Evolutionary conservation across 352 stramenopile species (phyloP).

Genomic region (Aphanomyces invadans): DNA sequence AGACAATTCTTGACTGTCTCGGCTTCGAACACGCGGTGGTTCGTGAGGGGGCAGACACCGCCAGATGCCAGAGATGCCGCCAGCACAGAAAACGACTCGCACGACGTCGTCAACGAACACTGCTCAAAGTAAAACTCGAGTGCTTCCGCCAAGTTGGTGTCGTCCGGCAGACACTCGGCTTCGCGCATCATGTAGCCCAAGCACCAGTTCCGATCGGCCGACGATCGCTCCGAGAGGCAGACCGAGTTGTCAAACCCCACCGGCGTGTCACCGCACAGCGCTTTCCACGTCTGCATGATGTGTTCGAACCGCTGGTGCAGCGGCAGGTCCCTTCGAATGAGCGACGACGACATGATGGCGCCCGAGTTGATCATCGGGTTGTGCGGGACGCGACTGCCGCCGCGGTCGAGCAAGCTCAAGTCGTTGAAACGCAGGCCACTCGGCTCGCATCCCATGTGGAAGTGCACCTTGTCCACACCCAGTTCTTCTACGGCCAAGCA

Average conservation of each 20-base stretch:
- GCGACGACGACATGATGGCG: conserved; percentile 33
- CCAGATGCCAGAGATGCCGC: conserved; percentile 37
- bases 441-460: conserved; percentile 33
- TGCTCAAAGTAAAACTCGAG: conserved; percentile 37
- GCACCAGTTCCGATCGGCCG: conserved; percentile 35
- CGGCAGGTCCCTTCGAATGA: conserved; percentile 26
- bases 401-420: conserved; percentile 29
- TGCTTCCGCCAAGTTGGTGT: conserved; percentile 28
- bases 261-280: conserved; percentile 28
- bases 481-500: conserved; percentile 29
- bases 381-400: conserved; percentile 27
- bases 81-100: conserved; percentile 29
- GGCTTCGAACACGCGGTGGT: conserved; percentile 30
- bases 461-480: conserved; percentile 30
- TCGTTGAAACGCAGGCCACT: conserved; percentile 37
- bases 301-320: conserved; percentile 31
- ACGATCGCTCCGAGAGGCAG: conserved; percentile 34
- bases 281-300: conserved; percentile 28
- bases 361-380: conserved; percentile 42
- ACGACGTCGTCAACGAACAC: conserved; percentile 35
- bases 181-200: conserved; percentile 35
- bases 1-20: conserved; percentile 30
- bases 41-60: conserved; percentile 34
- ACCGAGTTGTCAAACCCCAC: conserved; percentile 32
- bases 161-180: conserved; percentile 26